Percentiles rank a stretch among this genome's conserved stretches.
These are phyloP conservation scores for Botryotinia calthae DNA, from an alignment of 2,329 filamentous ascomycete genomes.

Conservation along the genomic window DNA sequence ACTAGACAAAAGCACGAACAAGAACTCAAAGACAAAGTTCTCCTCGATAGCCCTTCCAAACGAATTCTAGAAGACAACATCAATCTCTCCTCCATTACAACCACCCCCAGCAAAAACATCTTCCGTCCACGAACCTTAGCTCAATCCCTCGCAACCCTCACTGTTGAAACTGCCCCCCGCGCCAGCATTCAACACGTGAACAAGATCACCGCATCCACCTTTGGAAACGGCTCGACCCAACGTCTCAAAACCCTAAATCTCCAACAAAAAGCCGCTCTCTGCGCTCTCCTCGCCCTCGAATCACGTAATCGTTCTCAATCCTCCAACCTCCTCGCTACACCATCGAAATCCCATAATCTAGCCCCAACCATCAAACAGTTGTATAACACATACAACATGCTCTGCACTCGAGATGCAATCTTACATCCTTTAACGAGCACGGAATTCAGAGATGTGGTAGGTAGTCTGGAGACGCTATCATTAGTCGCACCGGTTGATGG, in stretches of 20 bases:
- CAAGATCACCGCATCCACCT: conserved; percentile 83
- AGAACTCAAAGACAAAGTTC: conserved; percentile 53
- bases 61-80: conserved; percentile 76
- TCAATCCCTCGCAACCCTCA: conserved; percentile 56
- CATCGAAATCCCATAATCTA: conserved; percentile 57
- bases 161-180: conserved; percentile 76
- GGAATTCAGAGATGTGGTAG: conserved; percentile 91
- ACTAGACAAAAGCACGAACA: conserved; percentile 71
- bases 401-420: conserved; percentile 85
- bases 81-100: conserved; percentile 62
- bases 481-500: conserved; percentile 69
- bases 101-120: conserved; percentile 40
- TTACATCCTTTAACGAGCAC: conserved; percentile 85
- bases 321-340: conserved; percentile 48
- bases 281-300: conserved; percentile 83
- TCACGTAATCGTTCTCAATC: conserved; percentile 61
- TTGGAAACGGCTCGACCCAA: conserved; percentile 84
- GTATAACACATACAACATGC: conserved; percentile 76
- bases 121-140: conserved; percentile 43
- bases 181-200: conserved; percentile 90
- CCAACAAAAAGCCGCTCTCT: conserved; percentile 93
- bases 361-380: conserved; percentile 81
- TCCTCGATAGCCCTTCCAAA: conserved; percentile 66
- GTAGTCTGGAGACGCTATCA: conserved; percentile 83
- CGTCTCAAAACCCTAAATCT: conserved; percentile 85